Base-by-base conservation (phyloP, 305 asterid species). In the Caryopteris hybrid region DNA sequence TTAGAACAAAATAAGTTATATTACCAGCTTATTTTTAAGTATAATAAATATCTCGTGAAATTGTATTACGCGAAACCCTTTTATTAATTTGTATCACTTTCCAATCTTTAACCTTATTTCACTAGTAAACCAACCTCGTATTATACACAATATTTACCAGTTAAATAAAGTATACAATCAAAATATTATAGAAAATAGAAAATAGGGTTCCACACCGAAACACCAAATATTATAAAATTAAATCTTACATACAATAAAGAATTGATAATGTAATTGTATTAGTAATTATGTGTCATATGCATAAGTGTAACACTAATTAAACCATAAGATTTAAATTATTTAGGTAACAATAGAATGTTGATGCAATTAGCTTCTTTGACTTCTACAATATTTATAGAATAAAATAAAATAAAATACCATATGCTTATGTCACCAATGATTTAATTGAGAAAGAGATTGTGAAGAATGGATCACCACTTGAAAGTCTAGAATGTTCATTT, bases 401-500 rank as follows among this genome's bases (percentile, higher is more conserved):
- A n/a, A n/a, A n/a, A n/a, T 36, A 16, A 56, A 36, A 50, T 1
- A 69, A 62, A 52, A 51, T 6, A 13, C 25, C 21, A 3, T 54
- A 54, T 43, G 4, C 39, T 22, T 36, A 46, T 56, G 50, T 56
- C 68, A 69, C 25, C 56, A 56, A 54, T 63, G 58, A 63, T 14
- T 38, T 47, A 64, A 36, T 34, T 31, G 61, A 29, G 66, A 74
- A 42, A 59, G 70, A 53, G 41, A 41, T 53, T 14, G 31, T 33
- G 48, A 74, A 56, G 52, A 39, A 27, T 48, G 27, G 22, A 20
- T 50, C 43, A 29, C 43, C 8, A n/a, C 36, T 34, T 13, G 46
- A 72, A 72, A 23, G 4, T 67, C 46, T 70, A 53, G 48, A 54
- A 1, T 16, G 23, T 27, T 25, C 31, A 54, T 53, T 70, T 51